Conservation (phyloP, 352 stramenopile species). For the Albugo laibachii region DNA sequence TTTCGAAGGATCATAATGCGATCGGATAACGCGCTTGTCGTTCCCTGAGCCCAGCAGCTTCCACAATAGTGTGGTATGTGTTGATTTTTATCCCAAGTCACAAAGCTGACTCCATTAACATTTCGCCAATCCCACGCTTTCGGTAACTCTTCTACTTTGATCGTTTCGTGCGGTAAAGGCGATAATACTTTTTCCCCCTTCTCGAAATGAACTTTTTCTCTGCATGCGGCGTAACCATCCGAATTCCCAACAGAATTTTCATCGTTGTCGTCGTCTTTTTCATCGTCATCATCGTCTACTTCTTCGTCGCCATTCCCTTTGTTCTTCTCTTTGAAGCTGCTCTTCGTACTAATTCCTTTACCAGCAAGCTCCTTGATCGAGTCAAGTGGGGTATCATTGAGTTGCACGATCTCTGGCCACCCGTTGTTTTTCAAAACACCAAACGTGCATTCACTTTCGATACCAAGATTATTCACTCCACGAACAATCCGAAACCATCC, state of each 20-base stretch:
- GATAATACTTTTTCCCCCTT: slow-evolving; percentile 49
- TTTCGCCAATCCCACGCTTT: slow-evolving; percentile 90
- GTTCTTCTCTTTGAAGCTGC: slow-evolving; percentile 6
- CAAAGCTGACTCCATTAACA: slow-evolving; percentile 85
- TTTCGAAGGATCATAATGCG: slow-evolving; percentile 83
- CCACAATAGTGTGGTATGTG: slow-evolving; percentile 91
- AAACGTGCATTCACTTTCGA: slow-evolving; percentile 88
- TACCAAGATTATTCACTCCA: slow-evolving; percentile 83
- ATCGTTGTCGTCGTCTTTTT: slow-evolving; percentile 12
- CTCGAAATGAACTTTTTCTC: slow-evolving; percentile 38
- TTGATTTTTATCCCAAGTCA: slow-evolving; percentile 98
- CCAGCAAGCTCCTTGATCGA: neutral
- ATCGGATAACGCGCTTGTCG: slow-evolving; percentile 75
- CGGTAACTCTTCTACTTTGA: slow-evolving; percentile 70
- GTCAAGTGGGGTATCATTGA: neutral
- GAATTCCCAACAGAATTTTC: slow-evolving; percentile 4
- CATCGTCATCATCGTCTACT: slow-evolving; percentile 3
- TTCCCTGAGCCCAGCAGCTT: slow-evolving; percentile 84
- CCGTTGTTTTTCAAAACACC: slow-evolving; percentile 69
- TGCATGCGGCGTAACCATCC: slow-evolving; percentile 20
- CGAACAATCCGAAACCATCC: slow-evolving; percentile 88
- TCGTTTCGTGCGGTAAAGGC: slow-evolving; percentile 49
- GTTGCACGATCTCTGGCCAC: slow-evolving; percentile 16
- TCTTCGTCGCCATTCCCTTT: slow-evolving; percentile 5
- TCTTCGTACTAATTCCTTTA: slow-evolving; percentile 12